These are phyloP conservation scores for Martensiomyces pterosporus DNA, from an alignment of 192 early-diverging fungal genomes.

Conservation along the genomic window DNA sequence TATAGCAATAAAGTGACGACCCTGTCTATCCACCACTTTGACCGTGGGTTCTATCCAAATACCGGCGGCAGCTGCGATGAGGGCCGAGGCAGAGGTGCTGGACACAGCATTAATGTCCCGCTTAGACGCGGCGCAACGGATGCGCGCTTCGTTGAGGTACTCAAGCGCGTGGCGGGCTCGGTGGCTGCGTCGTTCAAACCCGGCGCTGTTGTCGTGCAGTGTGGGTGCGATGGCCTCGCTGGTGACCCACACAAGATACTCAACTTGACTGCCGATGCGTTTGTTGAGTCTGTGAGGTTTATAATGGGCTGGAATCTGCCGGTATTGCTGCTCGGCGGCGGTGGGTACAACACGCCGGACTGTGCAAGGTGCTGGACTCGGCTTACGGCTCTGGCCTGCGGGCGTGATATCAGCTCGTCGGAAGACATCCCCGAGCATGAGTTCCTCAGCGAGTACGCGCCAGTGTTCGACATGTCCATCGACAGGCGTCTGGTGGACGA, in stretches of 20 bases:
- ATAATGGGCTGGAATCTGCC: slow-evolving; percentile 15
- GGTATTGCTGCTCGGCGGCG: slow-evolving; percentile 41
- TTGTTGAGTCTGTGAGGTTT: slow-evolving; percentile 12
- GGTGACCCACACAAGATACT: slow-evolving; percentile 42
- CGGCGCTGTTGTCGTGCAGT: slow-evolving; percentile 85
- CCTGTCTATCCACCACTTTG: slow-evolving; percentile 93
- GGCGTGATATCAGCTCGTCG: slow-evolving; percentile 4
- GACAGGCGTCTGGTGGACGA: slow-evolving; percentile 16
- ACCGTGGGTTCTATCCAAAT: slow-evolving; percentile 88
- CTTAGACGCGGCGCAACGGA: slow-evolving; percentile 86
- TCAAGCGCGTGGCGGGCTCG: slow-evolving; percentile 64
- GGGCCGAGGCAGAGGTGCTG: slow-evolving; percentile 72
- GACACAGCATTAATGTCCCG: slow-evolving; percentile 88
- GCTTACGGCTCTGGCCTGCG: slow-evolving; percentile 75
- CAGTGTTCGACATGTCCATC: slow-evolving; percentile 29
- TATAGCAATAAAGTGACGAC: slow-evolving; percentile 92
- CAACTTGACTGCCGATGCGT: slow-evolving; percentile 35
- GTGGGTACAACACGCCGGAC: slow-evolving; percentile 90
- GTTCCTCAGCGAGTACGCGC: slow-evolving; percentile 60
- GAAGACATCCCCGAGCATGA: slow-evolving; percentile 63
- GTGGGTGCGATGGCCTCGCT: slow-evolving; percentile 61
- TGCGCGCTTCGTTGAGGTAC: slow-evolving; percentile 73
- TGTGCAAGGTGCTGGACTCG: slow-evolving; percentile 93
- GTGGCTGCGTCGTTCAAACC: slow-evolving; percentile 76
- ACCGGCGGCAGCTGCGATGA: slow-evolving; percentile 79